Evolutionary conservation across 441 rosid species (phyloP).

Genomic region (Croton laevigatus): DNA sequence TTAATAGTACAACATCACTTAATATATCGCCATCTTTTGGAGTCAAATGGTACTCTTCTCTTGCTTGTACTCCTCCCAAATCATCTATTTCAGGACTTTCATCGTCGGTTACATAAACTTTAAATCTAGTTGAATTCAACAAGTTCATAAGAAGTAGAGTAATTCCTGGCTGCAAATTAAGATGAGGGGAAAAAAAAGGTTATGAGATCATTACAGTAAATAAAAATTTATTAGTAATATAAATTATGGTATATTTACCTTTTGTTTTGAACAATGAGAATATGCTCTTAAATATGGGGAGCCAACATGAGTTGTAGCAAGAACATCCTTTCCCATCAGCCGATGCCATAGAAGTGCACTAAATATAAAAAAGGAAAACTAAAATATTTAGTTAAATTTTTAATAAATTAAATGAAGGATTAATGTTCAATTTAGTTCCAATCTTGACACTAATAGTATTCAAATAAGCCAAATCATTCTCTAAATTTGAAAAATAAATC

Average conservation of each 20-base stretch:
- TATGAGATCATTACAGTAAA: neutral
- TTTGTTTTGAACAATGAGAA: slow-evolving; percentile 46
- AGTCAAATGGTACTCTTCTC: slow-evolving; percentile 59
- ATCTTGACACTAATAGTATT: too few species aligned
- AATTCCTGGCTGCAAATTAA: slow-evolving; percentile 37
- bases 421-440: too few species aligned
- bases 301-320: slow-evolving; percentile 25
- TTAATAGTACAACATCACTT: slow-evolving; percentile 44
- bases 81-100: neutral
- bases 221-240: too few species aligned
- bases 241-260: slow-evolving; percentile 11
- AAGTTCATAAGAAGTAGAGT: slow-evolving; percentile 45
- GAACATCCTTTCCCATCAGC: slow-evolving; percentile 47
- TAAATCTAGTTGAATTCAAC: slow-evolving; percentile 30
- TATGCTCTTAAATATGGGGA: slow-evolving; percentile 40
- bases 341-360: slow-evolving; percentile 64
- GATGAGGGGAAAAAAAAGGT: neutral
- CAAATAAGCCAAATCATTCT: neutral
- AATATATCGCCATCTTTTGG: slow-evolving; percentile 46
- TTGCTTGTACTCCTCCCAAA: slow-evolving; percentile 8
- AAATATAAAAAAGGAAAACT: neutral
- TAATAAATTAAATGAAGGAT: too few species aligned
- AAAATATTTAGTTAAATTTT: too few species aligned
- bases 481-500: neutral
- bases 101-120: slow-evolving; percentile 31